A percentile compares a stretch with the other conserved stretches of the same genome.
These are phyloP conservation scores for Jaapia argillacea DNA, from an alignment of 768 basidiomycete genomes.

Conservation along the genomic window DNA sequence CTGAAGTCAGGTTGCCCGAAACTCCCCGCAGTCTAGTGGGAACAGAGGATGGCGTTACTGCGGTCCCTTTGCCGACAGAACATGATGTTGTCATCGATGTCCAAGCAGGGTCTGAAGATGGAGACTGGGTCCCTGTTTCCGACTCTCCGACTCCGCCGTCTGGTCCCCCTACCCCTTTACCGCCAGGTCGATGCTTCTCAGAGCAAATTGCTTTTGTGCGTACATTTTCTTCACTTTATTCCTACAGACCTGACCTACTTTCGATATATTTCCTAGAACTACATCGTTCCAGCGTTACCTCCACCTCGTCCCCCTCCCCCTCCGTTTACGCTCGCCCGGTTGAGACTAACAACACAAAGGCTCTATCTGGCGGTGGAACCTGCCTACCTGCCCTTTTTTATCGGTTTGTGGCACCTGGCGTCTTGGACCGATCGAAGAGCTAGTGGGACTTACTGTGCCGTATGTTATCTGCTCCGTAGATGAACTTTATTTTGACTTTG, in stretches of 20 bases:
- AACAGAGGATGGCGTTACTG: no score
- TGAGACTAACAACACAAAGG: slow-evolving; percentile 41
- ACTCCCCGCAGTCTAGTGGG: no score
- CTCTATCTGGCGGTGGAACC: slow-evolving; percentile 45
- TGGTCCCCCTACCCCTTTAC: slow-evolving; percentile 1
- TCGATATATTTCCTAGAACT: slow-evolving; percentile 19
- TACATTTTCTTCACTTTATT: slow-evolving; percentile 4
- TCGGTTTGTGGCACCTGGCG: slow-evolving; percentile 31
- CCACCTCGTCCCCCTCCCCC: slow-evolving; percentile 26
- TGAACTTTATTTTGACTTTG: slow-evolving; percentile 1
- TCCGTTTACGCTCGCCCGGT: slow-evolving; percentile 42
- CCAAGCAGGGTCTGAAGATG: not conserved
- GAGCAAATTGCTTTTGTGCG: slow-evolving; percentile 8
- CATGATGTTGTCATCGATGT: not conserved
- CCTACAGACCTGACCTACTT: not conserved
- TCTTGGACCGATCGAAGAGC: slow-evolving; percentile 41
- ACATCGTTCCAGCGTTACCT: slow-evolving; percentile 39
- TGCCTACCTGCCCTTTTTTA: slow-evolving; percentile 35
- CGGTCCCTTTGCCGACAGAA: no score
- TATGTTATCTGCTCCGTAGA: slow-evolving; percentile 21
- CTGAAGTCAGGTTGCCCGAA: slow-evolving; percentile 35
- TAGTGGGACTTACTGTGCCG: slow-evolving; percentile 41
- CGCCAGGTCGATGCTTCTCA: slow-evolving; percentile 12
- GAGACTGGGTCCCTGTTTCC: slow-evolving; percentile 1
- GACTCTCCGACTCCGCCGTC: not conserved